A percentile compares a stretch with the other conserved stretches of the same genome.
Evolutionary conservation across 139 green algal species (phyloP).

Genomic region (Tetraselmis chui): DNA sequence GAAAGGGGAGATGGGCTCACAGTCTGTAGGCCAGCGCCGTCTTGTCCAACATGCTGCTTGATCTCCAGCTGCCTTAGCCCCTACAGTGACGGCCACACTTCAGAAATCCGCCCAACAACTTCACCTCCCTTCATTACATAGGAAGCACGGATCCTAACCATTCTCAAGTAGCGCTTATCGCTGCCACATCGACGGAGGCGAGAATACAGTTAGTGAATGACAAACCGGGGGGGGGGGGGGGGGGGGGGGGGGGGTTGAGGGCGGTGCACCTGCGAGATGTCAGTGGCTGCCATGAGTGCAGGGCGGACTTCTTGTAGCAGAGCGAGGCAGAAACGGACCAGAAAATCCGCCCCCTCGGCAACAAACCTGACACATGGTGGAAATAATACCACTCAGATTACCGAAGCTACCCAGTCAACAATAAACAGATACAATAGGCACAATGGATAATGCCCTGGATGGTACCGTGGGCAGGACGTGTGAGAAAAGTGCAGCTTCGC

Average conservation of each 20-base stretch:
- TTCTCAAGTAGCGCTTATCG: too few relatives aligned
- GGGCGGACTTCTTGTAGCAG: not conserved
- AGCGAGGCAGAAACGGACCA: not conserved
- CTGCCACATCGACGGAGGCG: not conserved
- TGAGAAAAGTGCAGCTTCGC: too few relatives aligned
- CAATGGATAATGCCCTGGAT: too few relatives aligned
- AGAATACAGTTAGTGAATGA: too few relatives aligned
- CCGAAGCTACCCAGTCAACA: too few relatives aligned
- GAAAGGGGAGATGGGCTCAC: not conserved
- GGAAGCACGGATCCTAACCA: too few relatives aligned
- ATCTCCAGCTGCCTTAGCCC: not conserved
- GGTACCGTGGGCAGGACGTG: too few relatives aligned
- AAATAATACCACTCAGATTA: too few relatives aligned
- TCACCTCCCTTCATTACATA: not conserved
- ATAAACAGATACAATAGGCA: too few relatives aligned
- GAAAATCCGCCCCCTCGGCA: not conserved
- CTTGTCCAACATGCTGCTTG: not conserved
- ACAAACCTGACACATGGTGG: not conserved
- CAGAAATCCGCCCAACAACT: not conserved
- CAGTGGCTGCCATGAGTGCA: not conserved
- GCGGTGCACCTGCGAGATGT: not conserved
- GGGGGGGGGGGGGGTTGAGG: not conserved
- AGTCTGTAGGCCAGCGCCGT: not conserved
- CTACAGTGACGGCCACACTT: too few relatives aligned
- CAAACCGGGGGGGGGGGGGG: not conserved